These are phyloP conservation scores for Oxyria digyna DNA, from an alignment of 148 eudicot genomes.

Conservation along the genomic window DNA sequence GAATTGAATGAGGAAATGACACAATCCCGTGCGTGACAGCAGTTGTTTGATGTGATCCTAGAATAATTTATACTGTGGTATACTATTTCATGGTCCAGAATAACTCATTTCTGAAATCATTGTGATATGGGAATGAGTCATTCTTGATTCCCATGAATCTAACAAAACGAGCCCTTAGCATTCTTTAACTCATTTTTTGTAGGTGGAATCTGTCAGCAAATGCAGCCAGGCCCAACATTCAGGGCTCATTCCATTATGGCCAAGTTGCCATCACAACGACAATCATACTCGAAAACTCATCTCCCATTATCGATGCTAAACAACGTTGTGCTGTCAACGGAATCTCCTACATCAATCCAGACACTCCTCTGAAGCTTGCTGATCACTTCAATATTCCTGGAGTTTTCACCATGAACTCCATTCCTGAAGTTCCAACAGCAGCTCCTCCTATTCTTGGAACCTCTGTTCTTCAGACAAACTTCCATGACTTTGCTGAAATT, in stretches of 20 bases:
- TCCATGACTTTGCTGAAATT: constrained; percentile 63
- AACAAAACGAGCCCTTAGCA: neutral
- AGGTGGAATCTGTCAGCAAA: constrained; percentile 78
- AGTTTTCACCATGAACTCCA: constrained; percentile 40
- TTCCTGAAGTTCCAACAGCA: constrained; percentile 23
- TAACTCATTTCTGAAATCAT: neutral
- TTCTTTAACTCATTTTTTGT: neutral
- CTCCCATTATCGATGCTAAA: constrained; percentile 32
- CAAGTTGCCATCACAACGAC: constrained; percentile 32
- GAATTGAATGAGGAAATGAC: neutral
- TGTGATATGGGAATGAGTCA: neutral
- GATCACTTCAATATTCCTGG: constrained; percentile 52
- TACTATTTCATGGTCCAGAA: neutral
- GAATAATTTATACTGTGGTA: too few relatives aligned
- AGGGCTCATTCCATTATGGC: constrained; percentile 74
- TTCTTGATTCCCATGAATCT: neutral
- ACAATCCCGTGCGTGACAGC: neutral
- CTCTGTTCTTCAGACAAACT: constrained; percentile 23
- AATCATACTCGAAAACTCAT: constrained; percentile 34
- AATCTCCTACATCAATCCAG: constrained; percentile 46
- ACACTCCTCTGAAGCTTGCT: constrained; percentile 70
- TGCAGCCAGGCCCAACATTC: constrained; percentile 81
- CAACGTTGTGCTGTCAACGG: constrained; percentile 42
- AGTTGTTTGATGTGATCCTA: too few relatives aligned
- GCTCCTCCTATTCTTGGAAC: constrained; percentile 37